Conservation (phyloP, 768 basidiomycete species). For the Vararia minispora region DNA sequence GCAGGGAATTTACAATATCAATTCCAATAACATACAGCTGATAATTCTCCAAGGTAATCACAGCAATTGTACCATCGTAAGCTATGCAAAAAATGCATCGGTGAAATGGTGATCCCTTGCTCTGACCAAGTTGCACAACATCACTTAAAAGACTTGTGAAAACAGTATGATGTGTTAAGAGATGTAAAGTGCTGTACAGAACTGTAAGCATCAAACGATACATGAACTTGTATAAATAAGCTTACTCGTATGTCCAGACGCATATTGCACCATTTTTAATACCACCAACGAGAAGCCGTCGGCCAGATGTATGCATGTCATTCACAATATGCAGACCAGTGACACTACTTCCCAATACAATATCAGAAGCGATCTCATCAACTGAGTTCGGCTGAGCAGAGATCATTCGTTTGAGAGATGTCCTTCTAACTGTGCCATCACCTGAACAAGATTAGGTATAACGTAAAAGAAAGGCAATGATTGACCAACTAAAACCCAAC, state of each 20-base stretch:
- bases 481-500: constrained; percentile 41
- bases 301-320: constrained; percentile 47
- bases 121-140: constrained; percentile 45
- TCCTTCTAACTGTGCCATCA: constrained; percentile 18
- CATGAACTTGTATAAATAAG: neutral
- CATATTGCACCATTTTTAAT: constrained; percentile 69
- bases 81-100: constrained; percentile 68
- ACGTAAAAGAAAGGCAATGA: neutral
- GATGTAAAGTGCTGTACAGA: constrained; percentile 41
- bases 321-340: constrained; percentile 41
- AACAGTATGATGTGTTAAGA: constrained; percentile 61
- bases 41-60: constrained; percentile 63
- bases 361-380: too few relatives aligned
- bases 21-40: constrained; percentile 51
- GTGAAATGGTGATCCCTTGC: constrained; percentile 42
- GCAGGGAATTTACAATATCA: neutral
- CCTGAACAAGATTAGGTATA: constrained; percentile 12
- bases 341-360: too few relatives aligned
- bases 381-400: too few relatives aligned
- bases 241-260: constrained; percentile 61
- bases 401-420: too few relatives aligned
- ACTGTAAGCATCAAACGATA: neutral
- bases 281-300: constrained; percentile 61
- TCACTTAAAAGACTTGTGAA: constrained; percentile 56
- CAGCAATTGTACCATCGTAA: constrained; percentile 70